Conservation (phyloP, 2,329 filamentous ascomycete species). For the Stachybotrys echinatus region DNA sequence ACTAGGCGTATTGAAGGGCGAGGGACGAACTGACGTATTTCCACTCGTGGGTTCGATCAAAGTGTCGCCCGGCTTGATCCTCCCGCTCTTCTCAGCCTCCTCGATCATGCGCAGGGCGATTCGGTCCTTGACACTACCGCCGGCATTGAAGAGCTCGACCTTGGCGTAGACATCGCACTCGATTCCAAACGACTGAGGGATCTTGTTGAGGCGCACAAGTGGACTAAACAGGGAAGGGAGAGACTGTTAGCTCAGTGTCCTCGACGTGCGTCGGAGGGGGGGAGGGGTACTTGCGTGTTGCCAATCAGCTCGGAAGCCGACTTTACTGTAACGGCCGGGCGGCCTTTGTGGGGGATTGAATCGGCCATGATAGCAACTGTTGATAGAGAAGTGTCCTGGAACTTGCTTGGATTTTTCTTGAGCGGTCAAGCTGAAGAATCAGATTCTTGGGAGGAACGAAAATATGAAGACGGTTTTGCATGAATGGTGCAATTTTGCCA, state of each 20-base stretch:
- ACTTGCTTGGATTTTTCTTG: no score
- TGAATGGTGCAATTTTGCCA: no score
- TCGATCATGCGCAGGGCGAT: slow-evolving; percentile 98
- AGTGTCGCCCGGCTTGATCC: slow-evolving; percentile 95
- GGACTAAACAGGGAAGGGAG: no score
- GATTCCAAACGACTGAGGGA: slow-evolving; percentile 86
- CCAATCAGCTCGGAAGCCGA: slow-evolving; percentile 85
- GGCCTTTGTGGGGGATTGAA: slow-evolving; percentile 23
- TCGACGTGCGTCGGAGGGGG: no score
- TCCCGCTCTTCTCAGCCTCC: slow-evolving; percentile 82
- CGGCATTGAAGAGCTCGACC: slow-evolving; percentile 89
- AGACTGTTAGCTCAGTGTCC: no score
- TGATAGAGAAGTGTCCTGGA: no score
- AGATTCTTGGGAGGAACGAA: no score
- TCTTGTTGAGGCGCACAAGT: slow-evolving; percentile 88
- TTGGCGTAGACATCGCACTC: slow-evolving; percentile 87
- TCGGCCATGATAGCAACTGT: slow-evolving; percentile 11
- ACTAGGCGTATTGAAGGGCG: slow-evolving; percentile 9
- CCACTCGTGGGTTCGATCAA: slow-evolving; percentile 97
- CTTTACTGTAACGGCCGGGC: slow-evolving; percentile 35
- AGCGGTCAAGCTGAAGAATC: no score
- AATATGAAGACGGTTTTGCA: no score
- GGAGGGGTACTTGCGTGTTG: no score
- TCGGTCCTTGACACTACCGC: slow-evolving; percentile 88
- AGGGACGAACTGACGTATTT: slow-evolving; percentile 59